Evolutionary conservation across 192 early-diverging fungal genomes (phyloP).

Genomic region (Jimgerdemannia flammicorona): DNA sequence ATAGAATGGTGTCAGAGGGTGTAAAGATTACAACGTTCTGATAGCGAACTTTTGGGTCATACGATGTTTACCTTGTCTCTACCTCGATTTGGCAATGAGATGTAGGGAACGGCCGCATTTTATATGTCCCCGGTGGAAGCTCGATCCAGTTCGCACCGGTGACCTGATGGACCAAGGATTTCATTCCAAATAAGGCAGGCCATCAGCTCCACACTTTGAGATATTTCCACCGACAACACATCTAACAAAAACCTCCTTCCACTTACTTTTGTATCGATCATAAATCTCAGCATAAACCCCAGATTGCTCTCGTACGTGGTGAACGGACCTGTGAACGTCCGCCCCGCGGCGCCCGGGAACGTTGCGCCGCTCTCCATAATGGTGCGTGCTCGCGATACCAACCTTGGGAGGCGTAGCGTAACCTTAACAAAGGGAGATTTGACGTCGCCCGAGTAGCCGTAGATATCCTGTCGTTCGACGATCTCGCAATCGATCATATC

Average conservation of each 20-base stretch:
- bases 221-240: too few relatives aligned
- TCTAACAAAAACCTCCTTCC: too few relatives aligned
- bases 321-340: constrained; percentile 25
- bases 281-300: constrained; percentile 83
- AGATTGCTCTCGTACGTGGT: constrained; percentile 88
- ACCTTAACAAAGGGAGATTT: constrained; percentile 82
- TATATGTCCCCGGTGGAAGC: constrained; percentile 73
- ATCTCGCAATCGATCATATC: constrained; percentile 61
- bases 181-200: neutral
- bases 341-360: constrained; percentile 46
- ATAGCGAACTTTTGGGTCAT: constrained; percentile 6
- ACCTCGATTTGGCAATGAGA: constrained; percentile 83
- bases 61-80: constrained; percentile 50
- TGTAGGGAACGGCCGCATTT: constrained; percentile 32
- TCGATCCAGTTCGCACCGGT: constrained; percentile 92
- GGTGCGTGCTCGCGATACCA: constrained; percentile 21
- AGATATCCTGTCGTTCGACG: constrained; percentile 77
- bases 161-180: constrained; percentile 33
- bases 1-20: neutral
- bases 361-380: constrained; percentile 50
- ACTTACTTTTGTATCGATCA: constrained; percentile 83
- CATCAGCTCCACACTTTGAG: too few relatives aligned
- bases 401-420: constrained; percentile 55
- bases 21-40: neutral
- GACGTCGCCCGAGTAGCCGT: constrained; percentile 81